A percentile compares a stretch with the other conserved stretches of the same genome.
phyloP scores from a whole-genome alignment of 495 filamentous ascomycete species.

The Penicillium odoratum region DNA sequence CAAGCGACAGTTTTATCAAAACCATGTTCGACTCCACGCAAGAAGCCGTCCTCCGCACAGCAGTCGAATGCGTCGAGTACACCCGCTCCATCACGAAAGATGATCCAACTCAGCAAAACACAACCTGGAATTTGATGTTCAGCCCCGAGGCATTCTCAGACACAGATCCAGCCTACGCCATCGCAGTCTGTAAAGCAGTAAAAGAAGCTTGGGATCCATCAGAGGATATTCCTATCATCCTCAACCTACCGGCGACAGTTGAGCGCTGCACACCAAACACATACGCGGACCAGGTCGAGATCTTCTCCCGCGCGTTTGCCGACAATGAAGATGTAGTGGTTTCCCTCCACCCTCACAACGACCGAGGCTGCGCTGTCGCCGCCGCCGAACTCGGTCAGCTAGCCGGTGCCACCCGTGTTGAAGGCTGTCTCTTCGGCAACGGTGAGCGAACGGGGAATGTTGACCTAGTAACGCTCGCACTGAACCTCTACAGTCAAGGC shows the following conservation, averaged over 20 bases:
- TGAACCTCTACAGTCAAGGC: slow-evolving; percentile 90
- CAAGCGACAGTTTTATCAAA: slow-evolving; percentile 23
- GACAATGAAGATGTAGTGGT: slow-evolving; percentile 69
- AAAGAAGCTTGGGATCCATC: slow-evolving; percentile 82
- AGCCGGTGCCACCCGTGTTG: slow-evolving; percentile 83
- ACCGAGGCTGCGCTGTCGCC: slow-evolving; percentile 77
- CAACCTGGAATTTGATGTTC: slow-evolving; percentile 82
- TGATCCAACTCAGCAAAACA: slow-evolving; percentile 62
- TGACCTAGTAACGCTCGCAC: slow-evolving; percentile 84
- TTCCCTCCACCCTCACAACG: slow-evolving; percentile 82
- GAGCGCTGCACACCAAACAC: slow-evolving; percentile 86
- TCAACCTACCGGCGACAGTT: slow-evolving; percentile 89
- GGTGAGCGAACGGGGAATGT: slow-evolving; percentile 91
- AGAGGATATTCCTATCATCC: slow-evolving; percentile 75
- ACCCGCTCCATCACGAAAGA: slow-evolving; percentile 81
- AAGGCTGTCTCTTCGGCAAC: slow-evolving; percentile 88
- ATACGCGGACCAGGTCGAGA: slow-evolving; percentile 90
- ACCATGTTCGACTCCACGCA: slow-evolving; percentile 65
- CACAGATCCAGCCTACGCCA: slow-evolving; percentile 68
- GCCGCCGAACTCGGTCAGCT: slow-evolving; percentile 85
- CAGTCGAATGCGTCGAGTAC: slow-evolving; percentile 58
- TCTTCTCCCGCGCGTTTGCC: slow-evolving; percentile 60
- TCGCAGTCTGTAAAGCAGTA: slow-evolving; percentile 79
- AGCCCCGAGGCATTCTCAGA: slow-evolving; percentile 88
- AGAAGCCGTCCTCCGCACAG: slow-evolving; percentile 69